Base-by-base conservation (phyloP, 2,329 filamentous ascomycete species). In the Pochonia chlamydosporia region DNA sequence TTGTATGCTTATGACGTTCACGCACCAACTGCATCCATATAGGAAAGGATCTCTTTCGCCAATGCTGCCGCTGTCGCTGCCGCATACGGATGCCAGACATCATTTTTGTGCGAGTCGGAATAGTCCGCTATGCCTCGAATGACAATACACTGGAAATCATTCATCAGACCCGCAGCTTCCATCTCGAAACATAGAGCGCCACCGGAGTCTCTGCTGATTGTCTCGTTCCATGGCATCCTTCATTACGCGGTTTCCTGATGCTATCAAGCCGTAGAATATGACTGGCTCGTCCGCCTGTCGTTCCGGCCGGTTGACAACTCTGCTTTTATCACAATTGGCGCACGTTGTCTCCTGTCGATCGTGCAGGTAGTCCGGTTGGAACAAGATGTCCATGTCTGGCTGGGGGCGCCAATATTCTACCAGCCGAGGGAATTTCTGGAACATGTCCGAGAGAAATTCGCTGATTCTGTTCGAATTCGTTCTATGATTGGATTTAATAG, bases 101-200 rank as follows among this genome's bases (percentile, higher is more conserved):
- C 59, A 25, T 56, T 60, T 47, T 70, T 70, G 47, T 69, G 62
- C 0, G 55, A 59, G 46, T 71, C 67, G 1, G 63, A 59, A 44
- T 68, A 69, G 28, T 66, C 61, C 23, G 60, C 68, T 3, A 69
- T 63, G 1, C 65, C 66, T 2, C 64, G 57, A 14, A 70, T 63
- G 0, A 63, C 54, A 1, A 68, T 40, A 21, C 60, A 68, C 0
- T 57, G 59, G 6, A 63, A 50, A 1, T 46, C 48, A 5, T 50
- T 44, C 42, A 54, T 50, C 1, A 60, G 25, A 0, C n/a, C n/a
- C n/a, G n/a, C n/a, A n/a, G n/a, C n/a, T n/a, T n/a, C n/a, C n/a
- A n/a, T n/a, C n/a, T n/a, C 59, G 26, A 63, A 53, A 9, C 57
- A 59, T 2, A 55, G 18, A 0, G 50, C 46, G 35, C 20, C n/a